These are phyloP conservation scores for Colletotrichum endophyticum DNA, from an alignment of 2,329 filamentous ascomycete genomes.

Conservation along the genomic window DNA sequence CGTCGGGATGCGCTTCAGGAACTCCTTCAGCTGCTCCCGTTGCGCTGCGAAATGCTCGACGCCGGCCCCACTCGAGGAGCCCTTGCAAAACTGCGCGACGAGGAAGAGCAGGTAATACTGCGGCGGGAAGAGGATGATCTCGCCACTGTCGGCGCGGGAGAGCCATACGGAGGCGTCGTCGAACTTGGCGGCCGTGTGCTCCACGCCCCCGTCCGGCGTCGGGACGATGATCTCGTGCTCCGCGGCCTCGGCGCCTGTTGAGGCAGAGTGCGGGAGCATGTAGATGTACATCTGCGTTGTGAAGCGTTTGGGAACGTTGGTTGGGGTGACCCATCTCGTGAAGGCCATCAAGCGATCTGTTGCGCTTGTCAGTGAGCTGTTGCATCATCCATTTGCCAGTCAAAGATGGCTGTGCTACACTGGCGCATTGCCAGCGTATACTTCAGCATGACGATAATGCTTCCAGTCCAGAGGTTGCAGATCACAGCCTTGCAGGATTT, in stretches of 20 bases:
- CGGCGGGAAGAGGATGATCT: constrained; percentile 88
- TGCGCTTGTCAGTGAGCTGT: neutral
- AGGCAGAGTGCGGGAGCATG: constrained; percentile 69
- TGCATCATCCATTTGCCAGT: no score
- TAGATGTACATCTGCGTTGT: constrained; percentile 98
- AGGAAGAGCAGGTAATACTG: constrained; percentile 78
- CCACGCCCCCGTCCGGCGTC: constrained; percentile 71
- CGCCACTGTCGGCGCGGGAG: constrained; percentile 60
- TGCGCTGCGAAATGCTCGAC: constrained; percentile 49
- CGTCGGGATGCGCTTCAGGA: constrained; percentile 52
- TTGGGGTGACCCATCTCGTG: constrained; percentile 90
- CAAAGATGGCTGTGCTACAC: no score
- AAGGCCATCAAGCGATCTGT: constrained; percentile 77
- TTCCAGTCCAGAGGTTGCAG: no score
- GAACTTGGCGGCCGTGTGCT: constrained; percentile 79
- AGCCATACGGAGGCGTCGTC: constrained; percentile 75
- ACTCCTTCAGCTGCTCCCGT: constrained; percentile 56
- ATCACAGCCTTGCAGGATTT: neutral
- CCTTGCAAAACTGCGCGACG: constrained; percentile 56
- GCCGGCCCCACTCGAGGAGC: constrained; percentile 30
- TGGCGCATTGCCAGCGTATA: no score
- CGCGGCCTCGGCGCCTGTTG: constrained; percentile 36
- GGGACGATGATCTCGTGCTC: constrained; percentile 64
- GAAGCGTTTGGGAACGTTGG: constrained; percentile 75
- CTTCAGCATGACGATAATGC: no score